Evolutionary conservation across 768 basidiomycete genomes (phyloP).

Genomic region (Pleurotus cornucopiae): DNA sequence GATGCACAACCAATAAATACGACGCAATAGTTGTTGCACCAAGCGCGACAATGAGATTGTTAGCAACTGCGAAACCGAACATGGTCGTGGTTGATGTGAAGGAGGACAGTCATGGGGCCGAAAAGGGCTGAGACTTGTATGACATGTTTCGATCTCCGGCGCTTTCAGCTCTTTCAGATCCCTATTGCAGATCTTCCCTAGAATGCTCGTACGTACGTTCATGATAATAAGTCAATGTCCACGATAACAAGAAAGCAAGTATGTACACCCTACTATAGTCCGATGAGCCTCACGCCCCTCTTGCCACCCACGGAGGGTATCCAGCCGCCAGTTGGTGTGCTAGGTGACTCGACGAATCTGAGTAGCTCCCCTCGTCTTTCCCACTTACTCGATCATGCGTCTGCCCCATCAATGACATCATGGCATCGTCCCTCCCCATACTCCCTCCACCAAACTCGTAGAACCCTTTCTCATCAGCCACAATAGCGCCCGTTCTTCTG

Average conservation of each 20-base stretch:
- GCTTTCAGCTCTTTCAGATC: too few relatives aligned
- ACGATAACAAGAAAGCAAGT: too few relatives aligned
- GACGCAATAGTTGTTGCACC: not conserved
- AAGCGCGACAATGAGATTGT: not conserved
- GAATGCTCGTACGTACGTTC: too few relatives aligned
- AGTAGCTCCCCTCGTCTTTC: not conserved
- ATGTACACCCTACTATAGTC: not conserved
- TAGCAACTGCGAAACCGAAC: not conserved
- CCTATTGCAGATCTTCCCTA: too few relatives aligned
- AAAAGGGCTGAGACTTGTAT: too few relatives aligned
- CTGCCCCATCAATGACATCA: constrained; percentile 30
- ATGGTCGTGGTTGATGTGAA: not conserved
- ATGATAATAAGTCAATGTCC: too few relatives aligned
- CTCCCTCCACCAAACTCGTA: constrained; percentile 15
- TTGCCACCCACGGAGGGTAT: constrained; percentile 6
- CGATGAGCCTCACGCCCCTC: not conserved
- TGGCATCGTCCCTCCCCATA: constrained; percentile 31
- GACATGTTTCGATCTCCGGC: too few relatives aligned
- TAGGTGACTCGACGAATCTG: not conserved
- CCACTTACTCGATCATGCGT: not conserved
- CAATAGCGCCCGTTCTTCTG: constrained; percentile 53
- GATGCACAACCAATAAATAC: constrained; percentile 28
- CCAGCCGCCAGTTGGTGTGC: constrained; percentile 4
- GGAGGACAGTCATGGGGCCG: too few relatives aligned
- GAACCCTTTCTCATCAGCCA: constrained; percentile 44